Evolutionary conservation across 306 rosid species (phyloP), one percentile per base, ranked within the genome.

Genomic region (Glycyrrhiza uralensis): DNA sequence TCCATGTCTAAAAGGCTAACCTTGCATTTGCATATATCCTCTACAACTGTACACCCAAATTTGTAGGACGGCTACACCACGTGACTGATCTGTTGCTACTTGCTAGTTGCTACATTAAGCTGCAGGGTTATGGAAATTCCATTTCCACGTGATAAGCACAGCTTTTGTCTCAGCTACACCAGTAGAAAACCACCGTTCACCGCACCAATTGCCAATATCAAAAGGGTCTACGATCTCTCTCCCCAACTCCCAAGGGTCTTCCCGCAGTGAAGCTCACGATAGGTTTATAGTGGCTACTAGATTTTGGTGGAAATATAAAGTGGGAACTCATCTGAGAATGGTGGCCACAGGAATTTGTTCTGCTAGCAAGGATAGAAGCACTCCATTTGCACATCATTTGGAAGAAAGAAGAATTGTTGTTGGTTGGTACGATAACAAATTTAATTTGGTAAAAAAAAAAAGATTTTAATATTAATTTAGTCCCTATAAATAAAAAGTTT

Each of bases 1-100:
- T 49, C 24, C 5, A 56, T 66, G 60, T 66, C 60, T 20, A 66
- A 66, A 55, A 44, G 23, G 23, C 39, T 66, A 66, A 56, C 26
- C 44, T 36, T 47, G 23, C 15, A 38, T 28, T 47, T 49, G 12
- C 65, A 38, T 17, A 23, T 24, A 58, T 38, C n/a, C n/a, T n/a
- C n/a, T n/a, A n/a, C n/a, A n/a, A n/a, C n/a, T n/a, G n/a, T n/a
- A n/a, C n/a, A n/a, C 75, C 36, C 30, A 39, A 61, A 12, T 3
- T 52, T 79, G 69, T 80, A 68, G 70, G 70, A 47, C 28, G 59
- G 78, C 75, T 60, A 65, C 5, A 47, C 36, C 75, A 81, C 61
- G 68, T 81, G 79, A 38, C 32, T 55, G 4, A n/a, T 14, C 42
- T 10, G 66, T 3, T 63, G 64, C 15, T 26, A 29, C 20, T 7